Conservation (phyloP, 75 land plant genomes). For the Picea glauca region DNA sequence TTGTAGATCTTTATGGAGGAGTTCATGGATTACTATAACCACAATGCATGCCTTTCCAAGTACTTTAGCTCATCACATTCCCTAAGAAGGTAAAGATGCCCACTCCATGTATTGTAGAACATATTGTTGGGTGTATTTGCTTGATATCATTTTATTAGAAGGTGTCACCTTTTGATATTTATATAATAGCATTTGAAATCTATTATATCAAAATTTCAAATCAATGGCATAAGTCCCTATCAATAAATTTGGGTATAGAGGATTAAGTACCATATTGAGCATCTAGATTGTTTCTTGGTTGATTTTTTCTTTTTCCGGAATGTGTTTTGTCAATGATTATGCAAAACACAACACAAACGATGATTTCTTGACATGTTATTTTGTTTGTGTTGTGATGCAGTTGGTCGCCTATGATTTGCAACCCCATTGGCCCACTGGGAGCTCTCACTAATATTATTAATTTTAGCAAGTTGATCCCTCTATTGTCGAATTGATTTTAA, state of each 20-base stretch:
- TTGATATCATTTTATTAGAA: neutral
- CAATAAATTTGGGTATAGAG: too few relatives aligned
- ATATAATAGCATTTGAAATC: neutral
- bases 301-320: neutral
- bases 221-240: neutral
- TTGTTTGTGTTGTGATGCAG: constrained; percentile 8
- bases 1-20: too few relatives aligned
- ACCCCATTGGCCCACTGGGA: neutral
- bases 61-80: neutral
- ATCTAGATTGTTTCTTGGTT: neutral
- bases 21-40: too few relatives aligned
- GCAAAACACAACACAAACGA: neutral
- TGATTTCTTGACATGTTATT: neutral
- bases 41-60: neutral
- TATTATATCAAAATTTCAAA: neutral
- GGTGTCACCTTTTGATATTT: neutral
- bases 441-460: neutral
- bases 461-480: too few relatives aligned
- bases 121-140: neutral
- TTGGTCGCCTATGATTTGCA: constrained; percentile 5
- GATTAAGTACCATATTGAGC: neutral
- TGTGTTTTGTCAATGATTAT: neutral
- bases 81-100: neutral
- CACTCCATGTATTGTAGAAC: neutral
- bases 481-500: too few relatives aligned